These are phyloP conservation scores for Erodium chrysanthum DNA, from an alignment of 441 rosid genomes.

Conservation along the genomic window DNA sequence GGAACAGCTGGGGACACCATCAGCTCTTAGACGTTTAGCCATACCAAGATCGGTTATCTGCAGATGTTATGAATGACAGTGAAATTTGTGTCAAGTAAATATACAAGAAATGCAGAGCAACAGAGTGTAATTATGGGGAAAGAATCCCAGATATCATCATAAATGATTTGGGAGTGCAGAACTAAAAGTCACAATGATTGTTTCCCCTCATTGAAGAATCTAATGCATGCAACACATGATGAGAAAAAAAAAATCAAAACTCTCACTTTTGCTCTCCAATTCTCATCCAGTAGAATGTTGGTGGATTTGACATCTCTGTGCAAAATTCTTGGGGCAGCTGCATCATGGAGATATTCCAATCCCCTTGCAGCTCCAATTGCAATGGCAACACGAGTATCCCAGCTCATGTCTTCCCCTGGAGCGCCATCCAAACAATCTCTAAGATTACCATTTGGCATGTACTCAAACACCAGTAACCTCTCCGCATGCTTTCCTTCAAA, in stretches of 20 bases:
- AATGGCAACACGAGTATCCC: conserved; percentile 49
- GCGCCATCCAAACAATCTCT: conserved; percentile 72
- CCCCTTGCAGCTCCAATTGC: conserved; percentile 75
- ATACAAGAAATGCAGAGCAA: conserved; percentile 1
- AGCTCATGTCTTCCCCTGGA: conserved; percentile 51
- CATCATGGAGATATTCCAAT: conserved; percentile 71
- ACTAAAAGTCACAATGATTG: neutral
- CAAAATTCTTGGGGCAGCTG: conserved; percentile 70
- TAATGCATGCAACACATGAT: neutral
- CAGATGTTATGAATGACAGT: conserved; percentile 11
- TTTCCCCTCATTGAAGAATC: neutral
- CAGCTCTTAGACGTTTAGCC: conserved; percentile 77
- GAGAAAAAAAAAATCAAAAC: conserved; percentile 3
- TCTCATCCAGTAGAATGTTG: conserved; percentile 57
- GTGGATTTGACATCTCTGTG: conserved; percentile 71
- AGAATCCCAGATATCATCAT: neutral
- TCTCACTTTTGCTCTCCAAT: conserved; percentile 80
- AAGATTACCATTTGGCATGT: conserved; percentile 65
- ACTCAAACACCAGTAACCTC: conserved; percentile 77
- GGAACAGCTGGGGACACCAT: conserved; percentile 66
- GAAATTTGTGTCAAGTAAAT: neutral
- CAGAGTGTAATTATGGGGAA: neutral
- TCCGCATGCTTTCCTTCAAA: conserved; percentile 62
- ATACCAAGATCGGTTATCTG: conserved; percentile 97
- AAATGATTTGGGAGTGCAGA: neutral